Percentiles rank a stretch among this genome's conserved stretches.
Evolutionary conservation across 2,329 filamentous ascomycete species (phyloP).

Genomic region (Stromatinia cepivora): DNA sequence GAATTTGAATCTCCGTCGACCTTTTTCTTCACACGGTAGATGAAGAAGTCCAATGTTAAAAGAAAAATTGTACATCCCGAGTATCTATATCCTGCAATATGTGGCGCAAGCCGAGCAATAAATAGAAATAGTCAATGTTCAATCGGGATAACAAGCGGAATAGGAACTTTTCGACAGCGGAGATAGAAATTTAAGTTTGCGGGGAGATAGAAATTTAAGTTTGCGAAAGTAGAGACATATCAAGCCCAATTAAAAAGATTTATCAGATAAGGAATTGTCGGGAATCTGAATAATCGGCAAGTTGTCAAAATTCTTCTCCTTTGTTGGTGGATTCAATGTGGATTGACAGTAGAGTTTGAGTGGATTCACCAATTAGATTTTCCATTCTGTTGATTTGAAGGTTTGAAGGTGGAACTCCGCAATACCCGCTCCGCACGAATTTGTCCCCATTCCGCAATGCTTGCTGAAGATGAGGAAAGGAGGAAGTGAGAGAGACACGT

Average conservation of each 20-base stretch:
- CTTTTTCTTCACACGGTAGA: not conserved
- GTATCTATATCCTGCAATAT: not conserved
- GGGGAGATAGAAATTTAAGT: not conserved
- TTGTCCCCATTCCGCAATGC: not conserved
- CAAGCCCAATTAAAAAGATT: too few species aligned
- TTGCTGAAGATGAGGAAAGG: too few species aligned
- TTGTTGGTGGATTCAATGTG: not conserved
- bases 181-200: not conserved
- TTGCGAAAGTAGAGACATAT: not conserved
- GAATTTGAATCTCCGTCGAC: not conserved
- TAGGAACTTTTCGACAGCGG: not conserved
- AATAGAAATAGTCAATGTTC: too few species aligned
- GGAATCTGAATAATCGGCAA: not conserved
- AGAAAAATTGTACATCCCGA: not conserved
- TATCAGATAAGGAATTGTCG: not conserved
- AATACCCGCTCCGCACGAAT: not conserved
- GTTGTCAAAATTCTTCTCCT: not conserved
- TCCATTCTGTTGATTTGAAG: not conserved
- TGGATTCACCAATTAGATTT: conserved; percentile 7
- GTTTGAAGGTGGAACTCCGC: not conserved
- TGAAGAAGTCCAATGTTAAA: not conserved
- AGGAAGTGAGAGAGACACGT: not conserved
- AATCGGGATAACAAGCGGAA: not conserved
- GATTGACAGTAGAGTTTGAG: not conserved
- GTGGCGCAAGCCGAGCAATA: not conserved